phyloP scores from a whole-genome alignment of 108 stramenopile genomes.

The Chaetoceros muelleri region DNA sequence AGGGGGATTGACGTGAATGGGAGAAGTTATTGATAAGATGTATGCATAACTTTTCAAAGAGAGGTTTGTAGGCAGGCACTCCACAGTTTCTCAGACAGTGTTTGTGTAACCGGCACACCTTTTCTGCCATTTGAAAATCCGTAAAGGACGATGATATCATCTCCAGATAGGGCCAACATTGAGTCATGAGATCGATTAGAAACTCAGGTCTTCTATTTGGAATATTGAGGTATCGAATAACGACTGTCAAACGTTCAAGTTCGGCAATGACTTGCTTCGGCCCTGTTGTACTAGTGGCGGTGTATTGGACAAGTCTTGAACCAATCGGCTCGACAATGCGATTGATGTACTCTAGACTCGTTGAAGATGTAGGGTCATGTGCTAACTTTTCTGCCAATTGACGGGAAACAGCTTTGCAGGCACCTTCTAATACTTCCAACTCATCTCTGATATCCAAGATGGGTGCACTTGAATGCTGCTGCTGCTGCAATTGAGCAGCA shows the following conservation, averaged over 20 bases:
- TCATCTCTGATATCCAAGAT: slow-evolving; percentile 73
- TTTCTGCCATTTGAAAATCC: slow-evolving; percentile 71
- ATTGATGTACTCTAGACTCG: slow-evolving; percentile 21
- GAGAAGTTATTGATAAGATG: slow-evolving; percentile 64
- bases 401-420: slow-evolving; percentile 63
- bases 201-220: slow-evolving; percentile 34
- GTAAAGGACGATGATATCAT: slow-evolving; percentile 47
- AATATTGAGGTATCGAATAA: slow-evolving; percentile 38
- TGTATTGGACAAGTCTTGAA: slow-evolving; percentile 34
- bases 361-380: slow-evolving; percentile 5
- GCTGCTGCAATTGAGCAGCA: slow-evolving; percentile 25
- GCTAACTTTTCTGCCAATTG: slow-evolving; percentile 28
- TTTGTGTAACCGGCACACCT: slow-evolving; percentile 91
- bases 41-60: slow-evolving; percentile 63
- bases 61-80: slow-evolving; percentile 56
- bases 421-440: slow-evolving; percentile 81
- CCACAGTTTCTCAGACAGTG: slow-evolving; percentile 80
- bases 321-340: slow-evolving; percentile 76
- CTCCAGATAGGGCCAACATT: slow-evolving; percentile 78
- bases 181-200: slow-evolving; percentile 61
- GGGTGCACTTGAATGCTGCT: not conserved
- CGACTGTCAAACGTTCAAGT: slow-evolving; percentile 74
- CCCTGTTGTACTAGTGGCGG: slow-evolving; percentile 24
- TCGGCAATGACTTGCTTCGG: slow-evolving; percentile 55
- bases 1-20: slow-evolving; percentile 62